Conservation (phyloP, 495 filamentous ascomycete species). For the Hapsidospora chrysogenum region DNA sequence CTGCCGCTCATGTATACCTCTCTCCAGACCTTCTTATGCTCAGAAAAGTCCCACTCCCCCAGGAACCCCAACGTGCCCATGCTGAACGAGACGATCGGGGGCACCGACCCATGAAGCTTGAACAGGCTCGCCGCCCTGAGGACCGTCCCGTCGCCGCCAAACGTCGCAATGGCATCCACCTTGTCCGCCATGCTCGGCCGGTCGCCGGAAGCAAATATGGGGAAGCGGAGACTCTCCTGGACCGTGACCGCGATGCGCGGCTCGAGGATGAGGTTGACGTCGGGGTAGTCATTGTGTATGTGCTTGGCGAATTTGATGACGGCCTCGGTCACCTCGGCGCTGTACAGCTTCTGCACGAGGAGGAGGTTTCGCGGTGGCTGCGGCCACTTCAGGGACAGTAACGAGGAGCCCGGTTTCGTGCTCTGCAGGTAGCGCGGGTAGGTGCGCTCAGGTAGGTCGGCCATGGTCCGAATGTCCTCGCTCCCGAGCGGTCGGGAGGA, state of each 20-base stretch:
- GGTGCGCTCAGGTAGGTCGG: constrained; percentile 35
- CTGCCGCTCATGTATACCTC: constrained; percentile 90
- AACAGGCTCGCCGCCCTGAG: constrained; percentile 84
- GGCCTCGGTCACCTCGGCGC: constrained; percentile 49
- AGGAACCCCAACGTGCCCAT: constrained; percentile 94
- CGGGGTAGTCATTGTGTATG: constrained; percentile 61
- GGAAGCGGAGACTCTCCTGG: constrained; percentile 57
- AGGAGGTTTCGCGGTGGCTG: constrained; percentile 76
- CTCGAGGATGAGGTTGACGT: constrained; percentile 70
- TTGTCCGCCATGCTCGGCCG: constrained; percentile 33
- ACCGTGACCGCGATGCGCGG: constrained; percentile 52
- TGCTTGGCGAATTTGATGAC: constrained; percentile 72
- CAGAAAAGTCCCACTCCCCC: constrained; percentile 88
- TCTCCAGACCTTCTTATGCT: constrained; percentile 77
- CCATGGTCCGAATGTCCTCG: constrained; percentile 16
- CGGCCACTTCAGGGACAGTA: constrained; percentile 80
- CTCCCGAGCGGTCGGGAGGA: no score
- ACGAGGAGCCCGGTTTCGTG: constrained; percentile 23
- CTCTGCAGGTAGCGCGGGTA: constrained; percentile 31
- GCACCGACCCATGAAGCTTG: constrained; percentile 61
- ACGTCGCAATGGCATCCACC: constrained; percentile 70
- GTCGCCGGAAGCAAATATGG: constrained; percentile 47
- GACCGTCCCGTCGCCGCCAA: constrained; percentile 94
- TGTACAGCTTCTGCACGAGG: constrained; percentile 71
- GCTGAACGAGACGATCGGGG: constrained; percentile 86